Percentiles rank a stretch among this genome's conserved stretches.
These are phyloP conservation scores for Chimonanthus praecox DNA, from an alignment of 164 flowering plant species.

Conservation along the genomic window DNA sequence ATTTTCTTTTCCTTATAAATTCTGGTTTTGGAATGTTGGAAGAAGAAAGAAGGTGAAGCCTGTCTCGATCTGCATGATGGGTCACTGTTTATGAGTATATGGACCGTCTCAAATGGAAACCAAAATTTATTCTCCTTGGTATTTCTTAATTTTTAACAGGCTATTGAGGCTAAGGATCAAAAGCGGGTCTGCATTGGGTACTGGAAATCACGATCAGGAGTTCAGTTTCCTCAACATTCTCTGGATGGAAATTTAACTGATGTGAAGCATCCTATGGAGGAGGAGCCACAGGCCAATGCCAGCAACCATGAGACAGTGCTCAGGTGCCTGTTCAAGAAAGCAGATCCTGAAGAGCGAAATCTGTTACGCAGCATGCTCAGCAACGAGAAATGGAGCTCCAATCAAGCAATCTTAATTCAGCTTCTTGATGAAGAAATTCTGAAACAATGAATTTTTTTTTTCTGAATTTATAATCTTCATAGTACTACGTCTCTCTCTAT, in stretches of 20 bases:
- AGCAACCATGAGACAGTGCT: constrained; percentile 22
- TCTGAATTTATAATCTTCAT: neutral
- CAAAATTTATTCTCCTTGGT: no score
- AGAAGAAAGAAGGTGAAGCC: no score
- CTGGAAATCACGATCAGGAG: constrained; percentile 62
- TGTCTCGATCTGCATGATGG: no score
- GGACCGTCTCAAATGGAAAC: no score
- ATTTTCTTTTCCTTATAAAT: no score
- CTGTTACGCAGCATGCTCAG: constrained; percentile 22
- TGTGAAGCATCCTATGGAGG: constrained; percentile 6
- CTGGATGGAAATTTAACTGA: constrained; percentile 11
- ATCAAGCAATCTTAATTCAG: neutral
- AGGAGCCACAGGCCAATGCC: constrained; percentile 6
- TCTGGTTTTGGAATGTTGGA: no score
- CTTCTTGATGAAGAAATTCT: constrained; percentile 3
- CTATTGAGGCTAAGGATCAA: constrained; percentile 48
- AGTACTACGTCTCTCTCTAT: neutral
- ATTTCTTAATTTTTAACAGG: constrained; percentile 11
- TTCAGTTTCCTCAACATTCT: constrained; percentile 25
- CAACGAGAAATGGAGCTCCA: neutral
- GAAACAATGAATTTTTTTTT: neutral
- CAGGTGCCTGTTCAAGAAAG: constrained; percentile 57
- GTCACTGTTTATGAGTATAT: no score
- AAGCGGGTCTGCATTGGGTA: constrained; percentile 58
- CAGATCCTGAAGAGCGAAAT: constrained; percentile 55